phyloP scores from a whole-genome alignment of 164 flowering plant species.

The Paratinospora sagittata region DNA sequence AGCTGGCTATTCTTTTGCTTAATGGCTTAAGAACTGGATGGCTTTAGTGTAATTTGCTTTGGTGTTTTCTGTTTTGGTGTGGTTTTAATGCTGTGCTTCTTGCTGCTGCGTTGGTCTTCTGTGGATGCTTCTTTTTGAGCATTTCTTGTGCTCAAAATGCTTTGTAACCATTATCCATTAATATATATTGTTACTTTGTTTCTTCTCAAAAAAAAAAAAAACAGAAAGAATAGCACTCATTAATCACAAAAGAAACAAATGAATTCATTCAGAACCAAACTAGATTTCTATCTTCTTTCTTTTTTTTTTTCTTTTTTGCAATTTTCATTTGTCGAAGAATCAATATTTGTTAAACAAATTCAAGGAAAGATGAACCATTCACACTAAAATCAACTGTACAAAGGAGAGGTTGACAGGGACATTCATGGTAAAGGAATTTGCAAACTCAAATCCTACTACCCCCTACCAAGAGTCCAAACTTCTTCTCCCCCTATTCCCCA shows the following conservation, averaged over 20 bases:
- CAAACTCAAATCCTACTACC: constrained; percentile 12
- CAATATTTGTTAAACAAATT: constrained; percentile 35
- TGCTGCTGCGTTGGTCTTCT: no score
- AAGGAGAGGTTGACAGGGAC: constrained; percentile 17
- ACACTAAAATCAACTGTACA: constrained; percentile 36
- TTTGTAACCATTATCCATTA: no score
- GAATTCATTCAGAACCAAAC: not conserved
- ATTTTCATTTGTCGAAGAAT: constrained; percentile 25
- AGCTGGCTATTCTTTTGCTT: no score
- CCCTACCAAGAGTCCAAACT: constrained; percentile 17
- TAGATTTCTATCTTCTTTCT: constrained; percentile 15
- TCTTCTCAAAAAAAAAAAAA: no score
- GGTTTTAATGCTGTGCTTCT: no score
- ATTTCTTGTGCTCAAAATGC: no score
- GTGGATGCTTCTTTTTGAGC: no score
- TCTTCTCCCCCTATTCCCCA: constrained; percentile 7
- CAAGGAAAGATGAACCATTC: constrained; percentile 26
- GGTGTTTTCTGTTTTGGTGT: no score
- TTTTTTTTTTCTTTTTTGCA: not conserved
- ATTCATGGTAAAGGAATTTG: constrained; percentile 9
- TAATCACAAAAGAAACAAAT: not conserved
- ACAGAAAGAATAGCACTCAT: not conserved
- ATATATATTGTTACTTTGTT: no score
- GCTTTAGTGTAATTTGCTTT: no score
- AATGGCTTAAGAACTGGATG: no score